Evolutionary conservation across 2,329 filamentous ascomycete species (phyloP).

Genomic region (Colletotrichum tofieldiae): DNA sequence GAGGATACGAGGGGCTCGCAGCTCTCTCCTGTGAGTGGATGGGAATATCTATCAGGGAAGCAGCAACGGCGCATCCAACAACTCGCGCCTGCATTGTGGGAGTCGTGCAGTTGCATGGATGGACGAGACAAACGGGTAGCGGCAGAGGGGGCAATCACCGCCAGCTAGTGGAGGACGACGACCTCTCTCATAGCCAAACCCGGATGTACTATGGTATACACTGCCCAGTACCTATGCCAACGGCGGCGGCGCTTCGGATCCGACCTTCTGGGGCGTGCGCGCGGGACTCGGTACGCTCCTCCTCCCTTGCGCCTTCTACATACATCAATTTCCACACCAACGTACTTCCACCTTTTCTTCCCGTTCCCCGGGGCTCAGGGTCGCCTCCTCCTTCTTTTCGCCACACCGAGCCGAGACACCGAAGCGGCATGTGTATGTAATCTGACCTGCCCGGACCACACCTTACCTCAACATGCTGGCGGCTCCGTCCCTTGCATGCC

Average conservation of each 20-base stretch:
- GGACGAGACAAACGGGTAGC: background rate
- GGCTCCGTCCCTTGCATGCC: background rate
- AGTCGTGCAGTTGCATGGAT: background rate
- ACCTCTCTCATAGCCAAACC: too few relatives aligned
- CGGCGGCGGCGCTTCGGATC: conserved; percentile 27
- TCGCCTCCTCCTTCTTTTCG: background rate
- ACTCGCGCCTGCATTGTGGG: background rate
- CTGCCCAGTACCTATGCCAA: background rate
- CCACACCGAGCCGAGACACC: background rate
- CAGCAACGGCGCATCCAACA: background rate
- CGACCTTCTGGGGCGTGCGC: conserved; percentile 16
- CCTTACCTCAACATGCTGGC: conserved; percentile 17
- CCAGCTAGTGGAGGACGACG: too few relatives aligned
- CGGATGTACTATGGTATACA: background rate
- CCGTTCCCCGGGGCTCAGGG: background rate
- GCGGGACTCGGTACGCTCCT: background rate
- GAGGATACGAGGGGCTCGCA: conserved; percentile 1
- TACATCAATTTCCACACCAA: background rate
- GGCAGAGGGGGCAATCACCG: background rate
- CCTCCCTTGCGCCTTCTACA: background rate
- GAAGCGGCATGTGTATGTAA: background rate
- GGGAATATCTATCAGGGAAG: conserved; percentile 6
- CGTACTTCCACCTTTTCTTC: background rate
- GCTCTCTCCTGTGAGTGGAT: conserved; percentile 16
- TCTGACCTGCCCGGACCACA: conserved; percentile 12